Conservation (phyloP, 768 basidiomycete species). For the Kwoniella europaea region DNA sequence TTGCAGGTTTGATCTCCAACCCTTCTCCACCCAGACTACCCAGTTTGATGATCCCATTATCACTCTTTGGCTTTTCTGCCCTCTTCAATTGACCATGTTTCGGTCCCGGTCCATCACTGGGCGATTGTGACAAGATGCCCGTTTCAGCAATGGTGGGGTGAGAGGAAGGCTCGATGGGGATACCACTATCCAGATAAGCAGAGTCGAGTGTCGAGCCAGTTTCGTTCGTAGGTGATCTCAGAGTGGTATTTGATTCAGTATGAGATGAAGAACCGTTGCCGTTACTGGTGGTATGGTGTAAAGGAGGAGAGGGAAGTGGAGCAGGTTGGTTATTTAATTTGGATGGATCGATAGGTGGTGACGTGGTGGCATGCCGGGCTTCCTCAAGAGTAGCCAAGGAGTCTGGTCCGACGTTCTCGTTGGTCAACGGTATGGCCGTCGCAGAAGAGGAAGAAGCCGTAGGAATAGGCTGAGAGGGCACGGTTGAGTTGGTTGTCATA, state of each 20-base stretch:
- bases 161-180: slow-evolving; percentile 28
- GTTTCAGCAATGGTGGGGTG: slow-evolving; percentile 37
- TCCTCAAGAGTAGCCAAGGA: slow-evolving; percentile 15
- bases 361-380: slow-evolving; percentile 19
- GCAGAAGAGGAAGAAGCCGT: not conserved
- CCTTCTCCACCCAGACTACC: slow-evolving; percentile 53
- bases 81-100: slow-evolving; percentile 45
- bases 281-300: not conserved
- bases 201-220: slow-evolving; percentile 19
- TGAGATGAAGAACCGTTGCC: not conserved
- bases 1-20: slow-evolving; percentile 39
- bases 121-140: slow-evolving; percentile 19
- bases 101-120: slow-evolving; percentile 31
- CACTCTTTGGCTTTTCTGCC: slow-evolving; percentile 26
- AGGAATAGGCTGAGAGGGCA: slow-evolving; percentile 19
- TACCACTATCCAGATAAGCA: slow-evolving; percentile 43
- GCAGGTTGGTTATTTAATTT: slow-evolving; percentile 47
- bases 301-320: slow-evolving; percentile 29
- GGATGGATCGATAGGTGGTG: slow-evolving; percentile 50
- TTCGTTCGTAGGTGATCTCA: slow-evolving; percentile 28
- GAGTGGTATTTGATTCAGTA: slow-evolving; percentile 15
- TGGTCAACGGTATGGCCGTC: slow-evolving; percentile 5
- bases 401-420: slow-evolving; percentile 8
- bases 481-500: slow-evolving; percentile 15
- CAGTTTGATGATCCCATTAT: slow-evolving; percentile 40